Evolutionary conservation across 1,284 basidiomycete genomes (phyloP).

Genomic region (Moesziomyces antarcticus): DNA sequence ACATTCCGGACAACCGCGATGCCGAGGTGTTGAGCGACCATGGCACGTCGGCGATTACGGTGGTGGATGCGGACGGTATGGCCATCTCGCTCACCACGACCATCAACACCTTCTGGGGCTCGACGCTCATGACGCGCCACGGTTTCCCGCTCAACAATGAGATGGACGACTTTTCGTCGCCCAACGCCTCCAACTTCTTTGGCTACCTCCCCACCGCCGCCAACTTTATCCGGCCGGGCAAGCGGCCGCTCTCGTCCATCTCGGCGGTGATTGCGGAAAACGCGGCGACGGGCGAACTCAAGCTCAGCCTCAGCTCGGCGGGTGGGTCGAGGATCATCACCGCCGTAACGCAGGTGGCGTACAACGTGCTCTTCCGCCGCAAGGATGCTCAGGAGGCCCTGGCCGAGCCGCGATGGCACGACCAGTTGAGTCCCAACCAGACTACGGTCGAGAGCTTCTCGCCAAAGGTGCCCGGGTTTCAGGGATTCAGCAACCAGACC

Average conservation of each 20-base stretch:
- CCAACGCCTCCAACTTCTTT: constrained; percentile 68
- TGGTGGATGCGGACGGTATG: constrained; percentile 68
- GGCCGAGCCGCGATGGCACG: constrained; percentile 69
- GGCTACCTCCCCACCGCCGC: constrained; percentile 63
- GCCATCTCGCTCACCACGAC: constrained; percentile 70
- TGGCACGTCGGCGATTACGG: constrained; percentile 69
- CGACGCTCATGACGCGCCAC: constrained; percentile 49
- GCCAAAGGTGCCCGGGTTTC: constrained; percentile 50
- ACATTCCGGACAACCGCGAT: constrained; percentile 63
- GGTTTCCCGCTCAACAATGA: constrained; percentile 66
- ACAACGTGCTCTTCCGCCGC: constrained; percentile 52
- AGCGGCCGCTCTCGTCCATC: constrained; percentile 69
- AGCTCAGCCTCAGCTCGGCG: constrained; percentile 68
- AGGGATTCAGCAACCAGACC: constrained; percentile 68
- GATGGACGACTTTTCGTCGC: constrained; percentile 69
- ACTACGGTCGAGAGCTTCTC: constrained; percentile 67
- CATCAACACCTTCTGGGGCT: constrained; percentile 69
- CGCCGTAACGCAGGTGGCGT: constrained; percentile 68
- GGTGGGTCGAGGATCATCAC: constrained; percentile 70
- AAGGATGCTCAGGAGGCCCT: constrained; percentile 53
- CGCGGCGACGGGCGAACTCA: constrained; percentile 62
- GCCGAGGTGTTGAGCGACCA: constrained; percentile 62
- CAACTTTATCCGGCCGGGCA: constrained; percentile 69
- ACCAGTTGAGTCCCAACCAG: constrained; percentile 66
- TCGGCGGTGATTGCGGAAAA: constrained; percentile 68